Conservation (phyloP, 129 eudicot species). For the Saussurea involucrata region DNA sequence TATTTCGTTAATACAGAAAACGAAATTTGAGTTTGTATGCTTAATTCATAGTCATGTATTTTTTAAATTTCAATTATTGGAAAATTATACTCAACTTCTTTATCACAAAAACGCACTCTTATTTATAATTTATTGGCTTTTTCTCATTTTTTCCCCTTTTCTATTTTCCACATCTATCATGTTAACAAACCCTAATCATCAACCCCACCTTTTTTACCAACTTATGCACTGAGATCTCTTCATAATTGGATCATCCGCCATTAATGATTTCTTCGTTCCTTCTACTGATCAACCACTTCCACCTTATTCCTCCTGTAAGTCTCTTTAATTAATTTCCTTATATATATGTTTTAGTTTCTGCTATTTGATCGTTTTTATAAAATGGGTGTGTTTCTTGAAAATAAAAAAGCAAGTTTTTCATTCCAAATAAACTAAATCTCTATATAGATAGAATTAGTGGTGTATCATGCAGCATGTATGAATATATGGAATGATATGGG, state of each 20-base stretch:
- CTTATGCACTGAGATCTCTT: neutral
- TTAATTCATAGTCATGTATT: neutral
- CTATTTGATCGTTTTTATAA: neutral
- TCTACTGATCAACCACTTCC: conserved; percentile 18
- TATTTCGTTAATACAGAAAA: no score
- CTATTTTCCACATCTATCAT: neutral
- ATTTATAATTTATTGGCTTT: no score
- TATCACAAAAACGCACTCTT: no score
- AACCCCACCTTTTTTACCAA: neutral
- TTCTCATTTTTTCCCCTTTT: no score
- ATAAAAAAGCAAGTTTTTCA: neutral
- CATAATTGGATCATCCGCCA: neutral
- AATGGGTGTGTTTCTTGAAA: neutral
- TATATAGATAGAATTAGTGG: neutral
- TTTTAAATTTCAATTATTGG: no score
- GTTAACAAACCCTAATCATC: conserved; percentile 15
- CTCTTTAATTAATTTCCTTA: neutral
- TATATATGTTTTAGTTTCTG: neutral
- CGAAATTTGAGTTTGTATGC: neutral
- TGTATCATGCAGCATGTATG: conserved; percentile 20
- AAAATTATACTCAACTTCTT: no score
- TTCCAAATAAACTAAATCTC: neutral
- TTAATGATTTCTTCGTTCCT: neutral
- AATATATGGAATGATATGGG: neutral
- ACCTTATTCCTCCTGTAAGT: conserved; percentile 14